Base-by-base conservation (phyloP, 2,329 filamentous ascomycete species). In the Aspergillus udagawae region DNA sequence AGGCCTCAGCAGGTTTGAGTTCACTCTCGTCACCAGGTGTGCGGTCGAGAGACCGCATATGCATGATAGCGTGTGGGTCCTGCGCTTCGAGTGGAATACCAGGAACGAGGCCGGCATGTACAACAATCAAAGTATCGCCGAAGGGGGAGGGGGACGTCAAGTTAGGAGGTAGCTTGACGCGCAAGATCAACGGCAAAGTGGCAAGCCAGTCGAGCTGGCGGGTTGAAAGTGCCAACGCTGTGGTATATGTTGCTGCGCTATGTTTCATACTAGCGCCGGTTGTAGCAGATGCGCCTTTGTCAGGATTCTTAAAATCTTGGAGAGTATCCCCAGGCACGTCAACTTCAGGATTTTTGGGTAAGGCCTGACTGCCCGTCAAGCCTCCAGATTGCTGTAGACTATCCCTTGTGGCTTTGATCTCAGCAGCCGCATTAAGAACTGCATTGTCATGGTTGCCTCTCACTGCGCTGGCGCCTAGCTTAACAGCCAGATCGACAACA, bases 391-490 rank as follows among this genome's bases (percentile, higher is more conserved):
- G 25, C 3, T 21, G 5, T n/a, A 6, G 12, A 29, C 5, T 41
- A n/a, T 54, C 47, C 3, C 14, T 35, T 53, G 29, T 38, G 4
- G 51, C 41, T 1, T 52, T 59, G 1, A 66, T 58, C 21, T 60
- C 57, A 20, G 49, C 52, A 1, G 62, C 57, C 1, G 64, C 63
- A 52, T 64, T 55, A 2, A 66, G 55, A 44, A 66, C 63, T 17
- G 64, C 64, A 57, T 66, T 65, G 9, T 66, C 64, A 29, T 66
- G 64, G 49, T 66, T 66, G 38, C 64, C 64, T 61, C 64, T 48
- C 28, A 66, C 64, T 27, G 63, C 63, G 51, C 59, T 65, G 23
- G 64, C 64, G 20, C 57, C 63, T 21, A 66, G 53, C 44, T 58
- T 55, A 3, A 65, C 62, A 7, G 60, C 64, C 17, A 65, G 49